Percentiles rank a stretch among this genome's conserved stretches.
Conservation (phyloP, 768 basidiomycete genomes). For the Symmetrospora coprosmae region DNA sequence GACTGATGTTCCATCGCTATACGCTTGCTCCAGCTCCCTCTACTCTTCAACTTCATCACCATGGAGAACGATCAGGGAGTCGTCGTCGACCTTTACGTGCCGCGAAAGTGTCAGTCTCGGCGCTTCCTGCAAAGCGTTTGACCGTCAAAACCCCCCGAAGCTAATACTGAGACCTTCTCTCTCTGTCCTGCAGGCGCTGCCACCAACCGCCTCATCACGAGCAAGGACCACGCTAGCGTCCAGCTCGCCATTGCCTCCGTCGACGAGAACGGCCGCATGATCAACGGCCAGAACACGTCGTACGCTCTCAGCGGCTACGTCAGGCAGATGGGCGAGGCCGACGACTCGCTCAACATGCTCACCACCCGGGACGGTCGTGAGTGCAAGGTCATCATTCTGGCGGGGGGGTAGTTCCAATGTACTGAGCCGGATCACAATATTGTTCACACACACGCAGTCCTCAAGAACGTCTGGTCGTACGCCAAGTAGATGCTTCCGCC, state of each 20-base stretch:
- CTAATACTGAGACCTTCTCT: not conserved
- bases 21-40: not conserved
- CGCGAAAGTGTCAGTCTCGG: conserved; percentile 76
- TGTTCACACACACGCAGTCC: conserved; percentile 46
- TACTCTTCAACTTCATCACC: not conserved
- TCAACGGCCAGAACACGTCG: conserved; percentile 51
- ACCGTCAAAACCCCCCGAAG: not conserved
- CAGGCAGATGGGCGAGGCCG: conserved; percentile 85
- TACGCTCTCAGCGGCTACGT: conserved; percentile 92
- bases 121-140: too few relatives aligned
- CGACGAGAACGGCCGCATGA: conserved; percentile 62
- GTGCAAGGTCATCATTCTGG: conserved; percentile 43
- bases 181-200: conserved; percentile 26
- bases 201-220: conserved; percentile 77
- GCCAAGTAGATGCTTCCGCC: conserved; percentile 68
- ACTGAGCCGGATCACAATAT: too few relatives aligned
- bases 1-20: not conserved
- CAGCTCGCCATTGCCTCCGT: conserved; percentile 92
- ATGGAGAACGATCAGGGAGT: conserved; percentile 45
- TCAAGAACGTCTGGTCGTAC: conserved; percentile 92
- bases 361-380: conserved; percentile 87
- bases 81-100: conserved; percentile 99
- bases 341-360: conserved; percentile 90
- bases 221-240: conserved; percentile 97
- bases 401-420: too few relatives aligned